phyloP scores from a whole-genome alignment of 768 basidiomycete species.

The Collybia nuda region DNA sequence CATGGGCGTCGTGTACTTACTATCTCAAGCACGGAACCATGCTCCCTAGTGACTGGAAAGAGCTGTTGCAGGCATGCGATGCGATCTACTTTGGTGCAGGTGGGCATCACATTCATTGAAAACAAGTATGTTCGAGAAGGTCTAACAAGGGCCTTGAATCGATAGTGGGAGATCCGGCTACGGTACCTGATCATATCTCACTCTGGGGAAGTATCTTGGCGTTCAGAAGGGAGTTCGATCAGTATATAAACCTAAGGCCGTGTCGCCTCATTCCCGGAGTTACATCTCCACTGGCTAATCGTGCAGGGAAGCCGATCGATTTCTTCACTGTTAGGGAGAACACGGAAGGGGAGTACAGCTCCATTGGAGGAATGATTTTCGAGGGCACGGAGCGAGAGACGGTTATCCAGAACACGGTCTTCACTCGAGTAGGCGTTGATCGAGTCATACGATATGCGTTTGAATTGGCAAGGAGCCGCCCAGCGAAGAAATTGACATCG shows the following conservation, averaged over 20 bases:
- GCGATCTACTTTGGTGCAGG: slow-evolving; percentile 50
- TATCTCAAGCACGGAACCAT: slow-evolving; percentile 45
- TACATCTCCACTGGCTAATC: slow-evolving; percentile 43
- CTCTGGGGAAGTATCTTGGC: slow-evolving; percentile 51
- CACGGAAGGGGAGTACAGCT: slow-evolving; percentile 57
- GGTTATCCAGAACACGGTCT: slow-evolving; percentile 45
- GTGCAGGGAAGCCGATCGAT: slow-evolving; percentile 40
- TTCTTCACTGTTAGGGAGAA: slow-evolving; percentile 58
- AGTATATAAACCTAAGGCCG: slow-evolving; percentile 50
- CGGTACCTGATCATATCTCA: slow-evolving; percentile 56
- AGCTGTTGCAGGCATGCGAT: slow-evolving; percentile 38
- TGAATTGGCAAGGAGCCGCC: slow-evolving; percentile 46
- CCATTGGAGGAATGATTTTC: slow-evolving; percentile 43
- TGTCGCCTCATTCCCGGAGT: slow-evolving; percentile 49
- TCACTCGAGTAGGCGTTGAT: slow-evolving; percentile 48
- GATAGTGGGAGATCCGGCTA: slow-evolving; percentile 44
- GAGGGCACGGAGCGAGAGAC: slow-evolving; percentile 38
- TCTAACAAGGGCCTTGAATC: slow-evolving; percentile 11
- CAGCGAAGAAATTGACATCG: slow-evolving; percentile 48
- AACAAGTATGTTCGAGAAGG: no score
- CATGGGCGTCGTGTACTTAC: slow-evolving; percentile 50
- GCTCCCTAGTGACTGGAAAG: slow-evolving; percentile 42
- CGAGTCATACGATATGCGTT: slow-evolving; percentile 54
- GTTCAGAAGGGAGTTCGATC: slow-evolving; percentile 52
- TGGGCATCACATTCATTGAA: slow-evolving; percentile 7